Evolutionary conservation across 768 basidiomycete genomes (phyloP), one percentile per base, ranked within the genome.

Genomic region (Fomitopsis serialis): DNA sequence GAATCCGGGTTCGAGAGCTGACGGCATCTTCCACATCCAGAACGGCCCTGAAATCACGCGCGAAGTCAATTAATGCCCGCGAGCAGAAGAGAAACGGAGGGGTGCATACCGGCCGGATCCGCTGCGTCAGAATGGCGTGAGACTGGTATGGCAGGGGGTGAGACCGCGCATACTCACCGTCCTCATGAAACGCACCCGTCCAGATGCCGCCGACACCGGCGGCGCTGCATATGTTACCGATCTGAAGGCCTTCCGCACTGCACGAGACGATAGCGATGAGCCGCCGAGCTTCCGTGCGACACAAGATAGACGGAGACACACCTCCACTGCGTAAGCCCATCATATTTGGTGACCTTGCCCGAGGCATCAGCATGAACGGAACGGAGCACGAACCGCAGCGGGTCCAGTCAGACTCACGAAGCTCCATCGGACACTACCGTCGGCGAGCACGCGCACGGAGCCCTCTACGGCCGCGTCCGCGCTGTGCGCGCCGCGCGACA

Each of bases 181-280:
- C 73, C 50, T 79, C 80, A 56, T 87, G 87, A 53, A 70, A 63
- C 4, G 76, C 78, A 1, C 84, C 81, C 5, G 81, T 80, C 87
- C 87, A 91, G 8, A 77, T 72, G 4, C 89, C 87, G 25, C 82
- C 74, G 22, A 89, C 71, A 6, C 88, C 88, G 42, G 75, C 75
- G 11, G 82, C 82, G 63, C 85, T 87, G 25, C 77, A 81, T 17
- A 82, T 71, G 23, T 77, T 76, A 9, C 87, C 87, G 22, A 89
- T 63, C 63, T 89, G 86, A 2, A 84, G 72, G 22, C 82, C 85
- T 65, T 81, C 81, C 15, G 83, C 85, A 57, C 85, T 89, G 57
- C 27, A 44, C 32, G 19, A 40, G 19, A 35, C 12, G 43, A 24
- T 23, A 23, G 15, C 24, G 48, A 48, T 48, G 5, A 45, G 9